phyloP scores from a whole-genome alignment of 805 yeast genomes.

The Clavispora santaluciae region DNA sequence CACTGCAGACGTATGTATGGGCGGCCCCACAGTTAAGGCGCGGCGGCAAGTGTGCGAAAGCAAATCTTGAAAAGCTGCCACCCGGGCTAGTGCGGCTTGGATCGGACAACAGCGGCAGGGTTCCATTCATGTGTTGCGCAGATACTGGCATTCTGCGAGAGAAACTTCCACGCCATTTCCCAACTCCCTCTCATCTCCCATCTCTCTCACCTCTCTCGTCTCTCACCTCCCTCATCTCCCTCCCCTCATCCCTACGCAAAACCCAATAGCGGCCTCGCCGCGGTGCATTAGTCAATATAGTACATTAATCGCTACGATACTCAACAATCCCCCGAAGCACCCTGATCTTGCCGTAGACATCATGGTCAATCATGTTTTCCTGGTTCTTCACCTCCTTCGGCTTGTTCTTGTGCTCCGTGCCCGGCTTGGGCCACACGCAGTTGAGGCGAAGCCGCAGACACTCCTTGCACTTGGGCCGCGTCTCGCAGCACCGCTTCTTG shows the following conservation, averaged over 20 bases:
- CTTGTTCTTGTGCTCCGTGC: slow-evolving; percentile 56
- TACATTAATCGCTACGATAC: slow-evolving; percentile 19
- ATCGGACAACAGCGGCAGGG: neutral
- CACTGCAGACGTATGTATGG: no score
- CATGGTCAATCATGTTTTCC: slow-evolving; percentile 52
- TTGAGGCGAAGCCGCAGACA: slow-evolving; percentile 59
- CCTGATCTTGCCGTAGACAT: slow-evolving; percentile 53
- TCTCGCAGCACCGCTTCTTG: slow-evolving; percentile 75
- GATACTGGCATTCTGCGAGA: no score
- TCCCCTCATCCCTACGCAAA: no score
- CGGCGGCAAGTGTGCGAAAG: slow-evolving; percentile 1
- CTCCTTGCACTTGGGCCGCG: slow-evolving; percentile 60
- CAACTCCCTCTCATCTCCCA: no score
- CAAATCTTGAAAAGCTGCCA: neutral
- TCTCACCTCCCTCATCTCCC: no score
- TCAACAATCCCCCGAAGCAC: slow-evolving; percentile 62
- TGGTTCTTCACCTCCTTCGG: slow-evolving; percentile 46
- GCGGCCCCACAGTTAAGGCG: no score
- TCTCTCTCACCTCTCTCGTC: no score
- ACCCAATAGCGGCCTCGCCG: neutral
- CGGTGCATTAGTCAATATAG: neutral
- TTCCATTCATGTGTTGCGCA: no score
- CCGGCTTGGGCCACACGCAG: slow-evolving; percentile 75
- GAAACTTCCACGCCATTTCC: no score
- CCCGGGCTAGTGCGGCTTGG: neutral